Conservation (phyloP, 2,329 filamentous ascomycete species). For the Teratosphaeriaceae sp. region DNA sequence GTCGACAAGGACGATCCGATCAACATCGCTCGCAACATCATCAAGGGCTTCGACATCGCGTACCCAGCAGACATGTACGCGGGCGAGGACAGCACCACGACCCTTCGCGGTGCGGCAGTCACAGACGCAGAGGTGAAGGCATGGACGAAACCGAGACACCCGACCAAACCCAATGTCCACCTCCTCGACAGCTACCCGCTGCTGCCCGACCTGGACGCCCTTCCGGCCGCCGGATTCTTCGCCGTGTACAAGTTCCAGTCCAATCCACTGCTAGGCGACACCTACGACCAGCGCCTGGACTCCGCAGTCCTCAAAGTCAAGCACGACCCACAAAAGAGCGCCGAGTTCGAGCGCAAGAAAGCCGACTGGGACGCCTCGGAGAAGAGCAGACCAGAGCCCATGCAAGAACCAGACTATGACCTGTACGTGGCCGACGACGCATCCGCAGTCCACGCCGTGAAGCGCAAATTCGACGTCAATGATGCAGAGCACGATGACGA, state of each 20-base stretch:
- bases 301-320: slow-evolving; percentile 51
- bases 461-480: slow-evolving; percentile 48
- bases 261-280: slow-evolving; percentile 47
- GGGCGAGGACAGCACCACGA: slow-evolving; percentile 54
- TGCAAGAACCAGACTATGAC: slow-evolving; percentile 53
- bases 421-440: slow-evolving; percentile 50
- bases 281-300: slow-evolving; percentile 54
- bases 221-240: slow-evolving; percentile 53
- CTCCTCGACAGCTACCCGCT: slow-evolving; percentile 55
- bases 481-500: slow-evolving; percentile 49
- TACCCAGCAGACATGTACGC: slow-evolving; percentile 60
- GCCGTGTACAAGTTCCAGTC: slow-evolving; percentile 56
- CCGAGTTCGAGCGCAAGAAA: slow-evolving; percentile 43
- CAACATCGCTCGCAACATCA: slow-evolving; percentile 54
- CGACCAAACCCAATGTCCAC: slow-evolving; percentile 50
- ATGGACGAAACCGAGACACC: slow-evolving; percentile 55
- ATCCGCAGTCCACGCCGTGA: slow-evolving; percentile 44
- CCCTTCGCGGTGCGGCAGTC: slow-evolving; percentile 47
- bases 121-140: slow-evolving; percentile 50
- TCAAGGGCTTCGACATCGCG: slow-evolving; percentile 59
- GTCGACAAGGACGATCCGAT: slow-evolving; percentile 50
- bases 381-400: slow-evolving; percentile 44
- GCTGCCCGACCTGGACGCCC: slow-evolving; percentile 54
- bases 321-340: slow-evolving; percentile 39
- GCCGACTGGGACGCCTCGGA: slow-evolving; percentile 41